Conservation (phyloP, 352 stramenopile genomes). For the Halophytophthora batemanensis region DNA sequence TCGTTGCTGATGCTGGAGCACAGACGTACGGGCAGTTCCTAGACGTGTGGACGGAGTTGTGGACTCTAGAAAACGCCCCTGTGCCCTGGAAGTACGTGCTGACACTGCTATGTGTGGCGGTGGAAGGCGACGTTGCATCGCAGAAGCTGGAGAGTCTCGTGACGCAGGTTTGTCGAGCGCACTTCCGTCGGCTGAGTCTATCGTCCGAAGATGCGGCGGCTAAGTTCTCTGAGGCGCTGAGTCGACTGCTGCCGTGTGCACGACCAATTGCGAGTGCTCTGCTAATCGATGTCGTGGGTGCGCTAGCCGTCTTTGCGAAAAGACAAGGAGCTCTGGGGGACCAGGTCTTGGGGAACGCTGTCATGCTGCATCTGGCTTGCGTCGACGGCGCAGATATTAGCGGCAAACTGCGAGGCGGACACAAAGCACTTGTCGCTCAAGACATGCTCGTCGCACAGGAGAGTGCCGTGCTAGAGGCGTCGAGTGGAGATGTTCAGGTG, state of each 20-base stretch:
- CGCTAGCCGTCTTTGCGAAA: constrained; percentile 16
- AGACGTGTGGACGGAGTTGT: constrained; percentile 41
- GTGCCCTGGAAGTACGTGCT: constrained; percentile 50
- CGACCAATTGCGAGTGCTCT: constrained; percentile 10
- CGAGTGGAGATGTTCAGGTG: constrained; percentile 14
- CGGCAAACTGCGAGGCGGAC: constrained; percentile 29
- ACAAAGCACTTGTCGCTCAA: constrained; percentile 35
- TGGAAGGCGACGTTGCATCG: constrained; percentile 19
- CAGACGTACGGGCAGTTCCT: constrained; percentile 35
- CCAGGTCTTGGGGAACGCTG: constrained; percentile 28
- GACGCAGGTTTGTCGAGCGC: constrained; percentile 17
- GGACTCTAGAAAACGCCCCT: constrained; percentile 23
- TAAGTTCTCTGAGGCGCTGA: constrained; percentile 29
- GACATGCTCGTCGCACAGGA: constrained; percentile 7
- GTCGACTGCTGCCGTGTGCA: constrained; percentile 22
- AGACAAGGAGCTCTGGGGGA: constrained; percentile 4
- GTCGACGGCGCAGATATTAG: constrained; percentile 12
- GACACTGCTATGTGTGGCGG: constrained; percentile 22
- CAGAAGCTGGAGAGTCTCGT: constrained; percentile 23
- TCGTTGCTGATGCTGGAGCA: constrained; percentile 16
- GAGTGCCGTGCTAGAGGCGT: constrained; percentile 2
- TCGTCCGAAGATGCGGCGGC: constrained; percentile 8
- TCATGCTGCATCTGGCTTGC: constrained; percentile 24
- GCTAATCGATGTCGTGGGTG: constrained; percentile 23
- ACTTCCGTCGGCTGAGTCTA: constrained; percentile 22